Conservation (phyloP, 108 stramenopile species). For the Pseudonitzschia multiseries region DNA sequence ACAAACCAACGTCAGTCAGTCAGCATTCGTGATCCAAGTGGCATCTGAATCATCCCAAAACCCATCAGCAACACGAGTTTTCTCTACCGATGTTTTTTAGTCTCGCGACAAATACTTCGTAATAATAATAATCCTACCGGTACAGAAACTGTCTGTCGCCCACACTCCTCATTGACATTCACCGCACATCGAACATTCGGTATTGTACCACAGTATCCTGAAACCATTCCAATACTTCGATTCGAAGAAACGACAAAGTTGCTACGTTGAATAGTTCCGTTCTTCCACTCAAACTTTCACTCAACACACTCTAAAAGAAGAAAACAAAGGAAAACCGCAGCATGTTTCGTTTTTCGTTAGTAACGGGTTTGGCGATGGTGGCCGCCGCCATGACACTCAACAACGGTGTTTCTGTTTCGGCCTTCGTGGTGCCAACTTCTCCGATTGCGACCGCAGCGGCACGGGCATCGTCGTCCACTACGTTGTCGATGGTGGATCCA, state of each 20-base stretch:
- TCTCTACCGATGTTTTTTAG: too few relatives aligned
- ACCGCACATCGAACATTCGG: too few relatives aligned
- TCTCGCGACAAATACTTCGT: too few relatives aligned
- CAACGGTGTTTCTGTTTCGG: not conserved
- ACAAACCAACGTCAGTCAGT: not conserved
- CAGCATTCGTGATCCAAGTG: not conserved
- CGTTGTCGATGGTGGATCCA: conserved; percentile 11
- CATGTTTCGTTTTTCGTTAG: not conserved
- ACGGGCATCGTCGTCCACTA: not conserved
- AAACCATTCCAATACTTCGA: not conserved
- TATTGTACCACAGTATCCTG: too few relatives aligned
- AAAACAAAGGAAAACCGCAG: too few relatives aligned
- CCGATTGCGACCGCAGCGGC: not conserved
- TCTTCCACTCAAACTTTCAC: too few relatives aligned
- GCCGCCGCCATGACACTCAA: not conserved
- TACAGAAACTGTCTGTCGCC: too few relatives aligned
- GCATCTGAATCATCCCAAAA: not conserved
- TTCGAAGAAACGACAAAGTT: not conserved
- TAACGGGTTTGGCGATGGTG: not conserved
- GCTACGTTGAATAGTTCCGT: too few relatives aligned
- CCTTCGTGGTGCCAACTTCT: conserved; percentile 3
- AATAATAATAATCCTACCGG: too few relatives aligned
- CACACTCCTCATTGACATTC: too few relatives aligned
- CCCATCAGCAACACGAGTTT: not conserved
- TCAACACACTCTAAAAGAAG: too few relatives aligned